These are phyloP conservation scores for Erysimum cheiranthoides DNA, from an alignment of 345 rosid genomes.

Conservation along the genomic window DNA sequence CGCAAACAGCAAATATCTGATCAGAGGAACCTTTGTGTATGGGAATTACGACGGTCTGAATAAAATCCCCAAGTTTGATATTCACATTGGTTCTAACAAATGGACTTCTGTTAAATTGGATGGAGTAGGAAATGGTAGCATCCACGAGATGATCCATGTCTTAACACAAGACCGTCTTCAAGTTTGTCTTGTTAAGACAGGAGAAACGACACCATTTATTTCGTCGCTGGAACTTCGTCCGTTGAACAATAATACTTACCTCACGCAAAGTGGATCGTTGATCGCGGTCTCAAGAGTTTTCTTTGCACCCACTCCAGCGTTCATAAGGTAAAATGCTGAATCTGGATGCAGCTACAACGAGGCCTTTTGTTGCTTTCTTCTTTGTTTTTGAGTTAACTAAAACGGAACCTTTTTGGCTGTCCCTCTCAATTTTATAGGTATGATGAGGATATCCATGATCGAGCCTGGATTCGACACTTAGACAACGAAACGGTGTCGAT, in stretches of 20 bases:
- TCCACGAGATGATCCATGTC: constrained; percentile 39
- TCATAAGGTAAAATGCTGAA: constrained; percentile 29
- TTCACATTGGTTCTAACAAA: constrained; percentile 41
- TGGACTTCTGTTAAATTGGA: constrained; percentile 35
- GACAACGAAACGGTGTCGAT: not conserved
- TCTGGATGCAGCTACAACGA: not conserved
- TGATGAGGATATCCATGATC: constrained; percentile 51
- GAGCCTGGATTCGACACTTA: constrained; percentile 42
- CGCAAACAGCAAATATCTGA: constrained; percentile 22
- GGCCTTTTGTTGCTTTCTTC: not conserved
- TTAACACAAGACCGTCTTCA: constrained; percentile 29
- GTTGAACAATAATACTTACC: constrained; percentile 19
- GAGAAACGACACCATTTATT: constrained; percentile 21
- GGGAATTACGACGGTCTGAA: constrained; percentile 41
- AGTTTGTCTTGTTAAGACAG: constrained; percentile 46
- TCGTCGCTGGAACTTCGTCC: constrained; percentile 42
- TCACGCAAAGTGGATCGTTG: constrained; percentile 41
- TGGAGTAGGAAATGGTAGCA: not conserved
- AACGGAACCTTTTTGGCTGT: not conserved
- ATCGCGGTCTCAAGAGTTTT: constrained; percentile 1
- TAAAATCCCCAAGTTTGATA: constrained; percentile 34
- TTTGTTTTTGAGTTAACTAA: not conserved
- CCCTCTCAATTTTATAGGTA: constrained; percentile 36
- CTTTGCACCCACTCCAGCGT: constrained; percentile 8
- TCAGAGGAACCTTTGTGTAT: constrained; percentile 40